Conservation (phyloP, 140 eudicot genomes). For the Ambrosia hybrid region DNA sequence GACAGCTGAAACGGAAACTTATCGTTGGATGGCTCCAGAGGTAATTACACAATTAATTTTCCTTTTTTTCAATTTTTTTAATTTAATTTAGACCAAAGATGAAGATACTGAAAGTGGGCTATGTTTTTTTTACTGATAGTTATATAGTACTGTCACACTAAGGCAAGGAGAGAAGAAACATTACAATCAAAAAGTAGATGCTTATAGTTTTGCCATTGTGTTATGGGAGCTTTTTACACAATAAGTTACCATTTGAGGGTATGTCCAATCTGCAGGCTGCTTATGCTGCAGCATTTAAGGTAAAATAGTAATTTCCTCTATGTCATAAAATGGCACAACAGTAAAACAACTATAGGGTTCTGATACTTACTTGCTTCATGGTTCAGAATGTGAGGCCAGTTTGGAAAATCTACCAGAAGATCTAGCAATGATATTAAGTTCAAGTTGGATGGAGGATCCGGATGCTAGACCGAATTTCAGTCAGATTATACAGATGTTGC, state of each 20-base stretch:
- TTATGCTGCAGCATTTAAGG: conserved; percentile 65
- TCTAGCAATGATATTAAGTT: conserved; percentile 44
- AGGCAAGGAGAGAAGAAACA: conserved; percentile 59
- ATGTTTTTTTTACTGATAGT: conserved; percentile 21
- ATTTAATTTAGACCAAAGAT: conserved; percentile 2
- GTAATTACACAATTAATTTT: conserved; percentile 21
- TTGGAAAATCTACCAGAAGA: conserved; percentile 50
- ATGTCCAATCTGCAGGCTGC: conserved; percentile 66
- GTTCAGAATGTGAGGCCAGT: conserved; percentile 58
- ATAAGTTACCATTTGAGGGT: conserved; percentile 52
- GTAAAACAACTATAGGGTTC: neutral
- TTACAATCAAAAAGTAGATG: conserved; percentile 62
- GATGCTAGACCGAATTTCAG: conserved; percentile 54
- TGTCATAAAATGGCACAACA: neutral
- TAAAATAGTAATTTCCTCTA: conserved; percentile 21
- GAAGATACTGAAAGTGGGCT: conserved; percentile 6
- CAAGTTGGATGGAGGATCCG: conserved; percentile 68
- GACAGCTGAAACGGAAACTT: conserved; percentile 66
- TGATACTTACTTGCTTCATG: conserved; percentile 19
- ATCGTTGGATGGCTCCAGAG: conserved; percentile 77
- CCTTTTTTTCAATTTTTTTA: neutral
- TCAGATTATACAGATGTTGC: conserved; percentile 56
- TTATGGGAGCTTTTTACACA: conserved; percentile 57
- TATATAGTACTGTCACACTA: conserved; percentile 56
- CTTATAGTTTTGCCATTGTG: conserved; percentile 60